These are phyloP conservation scores for Myrica gale DNA, from an alignment of 306 rosid species.

Conservation along the genomic window DNA sequence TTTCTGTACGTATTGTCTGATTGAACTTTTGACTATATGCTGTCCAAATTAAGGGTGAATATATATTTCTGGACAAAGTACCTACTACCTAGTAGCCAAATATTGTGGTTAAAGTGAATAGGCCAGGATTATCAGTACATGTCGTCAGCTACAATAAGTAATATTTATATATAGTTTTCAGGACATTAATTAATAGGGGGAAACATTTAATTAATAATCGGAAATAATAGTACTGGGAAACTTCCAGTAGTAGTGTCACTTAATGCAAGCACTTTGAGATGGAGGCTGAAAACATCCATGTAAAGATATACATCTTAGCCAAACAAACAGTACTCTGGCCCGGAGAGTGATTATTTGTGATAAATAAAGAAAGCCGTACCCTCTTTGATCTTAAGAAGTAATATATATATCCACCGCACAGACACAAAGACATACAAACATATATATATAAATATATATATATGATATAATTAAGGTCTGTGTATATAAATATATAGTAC, in stretches of 20 bases:
- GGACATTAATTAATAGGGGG: background rate
- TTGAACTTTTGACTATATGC: slow-evolving; percentile 42
- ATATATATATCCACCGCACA: too few relatives aligned
- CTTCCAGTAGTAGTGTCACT: background rate
- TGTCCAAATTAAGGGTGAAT: too few relatives aligned
- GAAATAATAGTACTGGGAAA: background rate
- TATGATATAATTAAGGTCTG: too few relatives aligned
- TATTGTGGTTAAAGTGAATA: background rate
- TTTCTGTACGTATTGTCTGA: slow-evolving; percentile 47
- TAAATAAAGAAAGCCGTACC: too few relatives aligned
- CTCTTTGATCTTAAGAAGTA: too few relatives aligned
- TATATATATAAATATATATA: too few relatives aligned
- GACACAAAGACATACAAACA: too few relatives aligned
- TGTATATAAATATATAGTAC: too few relatives aligned
- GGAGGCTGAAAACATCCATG: background rate
- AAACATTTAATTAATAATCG: too few relatives aligned
- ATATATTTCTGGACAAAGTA: too few relatives aligned
- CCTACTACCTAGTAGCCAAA: background rate
- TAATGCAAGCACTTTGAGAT: background rate
- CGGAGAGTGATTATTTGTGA: too few relatives aligned
- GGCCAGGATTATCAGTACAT: background rate
- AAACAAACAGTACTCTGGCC: too few relatives aligned
- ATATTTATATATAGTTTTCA: background rate
- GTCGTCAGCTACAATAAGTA: background rate
- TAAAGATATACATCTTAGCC: background rate